Conservation (phyloP, 2,329 filamentous ascomycete species). For the Aspergillus tamarii region DNA sequence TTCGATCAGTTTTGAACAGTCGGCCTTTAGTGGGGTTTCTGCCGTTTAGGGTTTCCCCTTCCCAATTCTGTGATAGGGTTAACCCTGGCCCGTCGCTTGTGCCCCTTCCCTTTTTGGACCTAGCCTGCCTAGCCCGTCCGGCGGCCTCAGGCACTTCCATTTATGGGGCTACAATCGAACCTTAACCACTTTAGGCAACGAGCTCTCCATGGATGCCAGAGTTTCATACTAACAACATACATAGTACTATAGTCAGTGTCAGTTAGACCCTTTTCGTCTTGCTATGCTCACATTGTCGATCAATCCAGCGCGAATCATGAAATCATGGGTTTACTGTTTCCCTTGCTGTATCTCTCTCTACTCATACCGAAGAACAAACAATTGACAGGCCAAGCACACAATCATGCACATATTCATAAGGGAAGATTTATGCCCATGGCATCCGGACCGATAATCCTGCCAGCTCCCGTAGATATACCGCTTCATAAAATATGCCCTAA, state of each 20-base stretch:
- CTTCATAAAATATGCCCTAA: not conserved
- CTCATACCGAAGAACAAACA: not conserved
- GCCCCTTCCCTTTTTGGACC: constrained; percentile 27
- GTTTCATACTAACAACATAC: too few species aligned
- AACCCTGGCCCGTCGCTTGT: constrained; percentile 38
- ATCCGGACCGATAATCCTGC: not conserved
- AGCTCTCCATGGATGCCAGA: not conserved
- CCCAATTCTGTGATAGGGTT: constrained; percentile 43
- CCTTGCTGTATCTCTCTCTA: not conserved
- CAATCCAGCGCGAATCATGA: not conserved
- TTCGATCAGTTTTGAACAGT: constrained; percentile 36
- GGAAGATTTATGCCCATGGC: not conserved
- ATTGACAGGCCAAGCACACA: not conserved
- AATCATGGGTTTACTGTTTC: not conserved
- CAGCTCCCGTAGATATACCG: constrained; percentile 13
- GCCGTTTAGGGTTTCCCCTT: constrained; percentile 33
- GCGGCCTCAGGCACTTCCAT: not conserved
- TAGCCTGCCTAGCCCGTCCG: not conserved
- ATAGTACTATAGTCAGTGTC: too few species aligned
- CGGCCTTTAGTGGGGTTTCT: constrained; percentile 45
- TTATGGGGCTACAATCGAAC: not conserved
- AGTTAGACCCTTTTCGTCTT: not conserved
- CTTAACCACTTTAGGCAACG: not conserved
- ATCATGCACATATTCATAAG: not conserved
- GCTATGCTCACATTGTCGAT: not conserved